Base-by-base conservation (phyloP, 176 grass and related monocot genomes). In the Guadua angustifolia region DNA sequence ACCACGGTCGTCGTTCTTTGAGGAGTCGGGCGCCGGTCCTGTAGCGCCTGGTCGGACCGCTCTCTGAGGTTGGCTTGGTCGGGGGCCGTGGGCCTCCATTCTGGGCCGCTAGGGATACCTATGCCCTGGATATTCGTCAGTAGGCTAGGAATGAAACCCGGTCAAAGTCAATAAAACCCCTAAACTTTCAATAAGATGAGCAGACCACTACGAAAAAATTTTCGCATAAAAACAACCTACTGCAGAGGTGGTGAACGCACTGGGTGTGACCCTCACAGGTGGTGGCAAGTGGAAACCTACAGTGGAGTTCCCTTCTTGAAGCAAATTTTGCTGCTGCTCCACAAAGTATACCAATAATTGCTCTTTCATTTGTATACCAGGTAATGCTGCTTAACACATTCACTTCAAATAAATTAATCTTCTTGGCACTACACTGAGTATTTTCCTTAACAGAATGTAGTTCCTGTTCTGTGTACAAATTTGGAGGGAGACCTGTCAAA, bases 361-460 rank as follows among this genome's bases (percentile, higher is more conserved):
- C 90, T 70, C 92, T 97, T 79, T 85, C 95, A 66, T 97, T 97
- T 76, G 95, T 97, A 88, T 97, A 97, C 78, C 95, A 97, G 84
- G 95, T 97, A 86, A 84, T 78, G 25, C 59, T 36, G 39, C 50
- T 73, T 69, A 83, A 7, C n/a, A 43, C 50, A 59, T 71, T 75
- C 71, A 84, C 3, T 58, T 75, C 5, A 0, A 75, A 61, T 14
- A 49, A 80, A 71, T 29, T 71, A 76, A 45, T 86, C 21, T 82
- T 59, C 40, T 82, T 78, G 13, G 59, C 2, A 66, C 18, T 11
- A 80, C 11, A 85, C 77, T 88, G 50, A 91, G 40, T 81, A 75
- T 82, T 74, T 89, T n/a, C 57, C 35, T 77, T 86, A 49, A 73
- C 90, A 97, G 95, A 97, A 97, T 86, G 95, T 97, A 45, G 92